Percentiles rank a stretch among this genome's conserved stretches.
Conservation (phyloP, 176 grass and related monocot genomes). For the Oryza glumipatula region DNA sequence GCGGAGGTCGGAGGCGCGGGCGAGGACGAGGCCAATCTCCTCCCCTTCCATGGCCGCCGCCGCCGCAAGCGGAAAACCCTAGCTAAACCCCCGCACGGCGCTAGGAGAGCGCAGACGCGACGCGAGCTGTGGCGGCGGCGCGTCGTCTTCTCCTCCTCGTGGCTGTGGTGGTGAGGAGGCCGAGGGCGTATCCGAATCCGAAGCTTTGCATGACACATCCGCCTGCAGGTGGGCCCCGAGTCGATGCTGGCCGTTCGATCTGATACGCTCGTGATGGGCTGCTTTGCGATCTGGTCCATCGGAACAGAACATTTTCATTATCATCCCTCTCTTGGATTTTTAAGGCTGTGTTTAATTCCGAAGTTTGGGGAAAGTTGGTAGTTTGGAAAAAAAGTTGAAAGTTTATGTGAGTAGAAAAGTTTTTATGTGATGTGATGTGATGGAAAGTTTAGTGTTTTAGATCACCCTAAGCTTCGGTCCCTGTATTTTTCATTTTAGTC, state of each 20-base stretch:
- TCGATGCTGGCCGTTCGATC: constrained; percentile 2
- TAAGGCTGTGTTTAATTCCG: too few relatives aligned
- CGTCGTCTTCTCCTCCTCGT: background rate
- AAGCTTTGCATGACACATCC: background rate
- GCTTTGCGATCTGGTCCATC: too few relatives aligned
- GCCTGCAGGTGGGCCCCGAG: constrained; percentile 7
- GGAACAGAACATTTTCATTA: too few relatives aligned
- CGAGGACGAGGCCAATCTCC: constrained; percentile 85
- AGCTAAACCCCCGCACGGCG: background rate
- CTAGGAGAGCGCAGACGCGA: background rate
- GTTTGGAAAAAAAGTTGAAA: too few relatives aligned
- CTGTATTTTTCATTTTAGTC: too few relatives aligned
- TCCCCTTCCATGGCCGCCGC: constrained; percentile 69
- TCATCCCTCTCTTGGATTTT: too few relatives aligned
- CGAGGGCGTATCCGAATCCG: constrained; percentile 49
- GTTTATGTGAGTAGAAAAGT: too few relatives aligned
- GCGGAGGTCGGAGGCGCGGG: constrained; percentile 73
- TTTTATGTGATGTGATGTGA: too few relatives aligned
- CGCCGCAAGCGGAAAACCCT: constrained; percentile 42
- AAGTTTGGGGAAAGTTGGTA: too few relatives aligned
- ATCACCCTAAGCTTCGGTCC: too few relatives aligned
- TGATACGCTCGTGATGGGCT: background rate
- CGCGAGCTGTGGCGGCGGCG: background rate
- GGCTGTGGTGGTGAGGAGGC: constrained; percentile 37
- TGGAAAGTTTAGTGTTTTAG: too few relatives aligned